Evolutionary conservation across 2,329 filamentous ascomycete species (phyloP).

Genomic region (Triangularia verruculosa): DNA sequence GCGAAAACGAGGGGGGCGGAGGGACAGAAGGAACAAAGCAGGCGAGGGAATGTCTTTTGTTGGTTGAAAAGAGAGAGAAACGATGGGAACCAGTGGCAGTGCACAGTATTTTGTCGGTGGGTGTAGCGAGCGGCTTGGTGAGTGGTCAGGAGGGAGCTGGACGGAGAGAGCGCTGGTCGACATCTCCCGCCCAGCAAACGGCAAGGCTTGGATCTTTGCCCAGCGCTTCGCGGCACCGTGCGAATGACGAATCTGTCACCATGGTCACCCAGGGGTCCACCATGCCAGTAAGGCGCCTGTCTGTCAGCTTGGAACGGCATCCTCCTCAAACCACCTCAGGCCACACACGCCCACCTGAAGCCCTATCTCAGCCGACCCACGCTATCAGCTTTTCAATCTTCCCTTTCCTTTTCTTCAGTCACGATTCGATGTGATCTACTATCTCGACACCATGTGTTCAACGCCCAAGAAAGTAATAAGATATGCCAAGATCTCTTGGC

Average conservation of each 20-base stretch:
- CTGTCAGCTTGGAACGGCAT: neutral
- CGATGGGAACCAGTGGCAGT: constrained; percentile 11
- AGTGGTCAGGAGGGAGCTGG: constrained; percentile 1
- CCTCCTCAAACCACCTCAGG: neutral
- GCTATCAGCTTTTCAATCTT: neutral
- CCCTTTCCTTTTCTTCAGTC: neutral
- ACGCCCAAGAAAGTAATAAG: neutral
- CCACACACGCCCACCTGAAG: neutral
- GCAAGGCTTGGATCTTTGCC: neutral
- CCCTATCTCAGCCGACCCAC: neutral
- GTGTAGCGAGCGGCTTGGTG: constrained; percentile 3
- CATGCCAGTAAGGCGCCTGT: neutral
- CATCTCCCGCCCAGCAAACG: constrained; percentile 1
- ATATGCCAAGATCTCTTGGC: neutral
- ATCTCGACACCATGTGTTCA: neutral
- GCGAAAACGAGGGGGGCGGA: neutral
- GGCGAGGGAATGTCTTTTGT: neutral
- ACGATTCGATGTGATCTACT: neutral
- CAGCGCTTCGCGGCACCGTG: constrained; percentile 6
- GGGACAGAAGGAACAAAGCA: neutral
- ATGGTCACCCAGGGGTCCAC: neutral
- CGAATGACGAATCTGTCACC: neutral
- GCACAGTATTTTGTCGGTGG: constrained; percentile 10
- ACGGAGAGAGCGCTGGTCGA: neutral
- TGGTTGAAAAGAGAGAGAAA: constrained; percentile 6